Evolutionary conservation across 2,329 filamentous ascomycete genomes (phyloP).

Genomic region (Claviceps purpurea): DNA sequence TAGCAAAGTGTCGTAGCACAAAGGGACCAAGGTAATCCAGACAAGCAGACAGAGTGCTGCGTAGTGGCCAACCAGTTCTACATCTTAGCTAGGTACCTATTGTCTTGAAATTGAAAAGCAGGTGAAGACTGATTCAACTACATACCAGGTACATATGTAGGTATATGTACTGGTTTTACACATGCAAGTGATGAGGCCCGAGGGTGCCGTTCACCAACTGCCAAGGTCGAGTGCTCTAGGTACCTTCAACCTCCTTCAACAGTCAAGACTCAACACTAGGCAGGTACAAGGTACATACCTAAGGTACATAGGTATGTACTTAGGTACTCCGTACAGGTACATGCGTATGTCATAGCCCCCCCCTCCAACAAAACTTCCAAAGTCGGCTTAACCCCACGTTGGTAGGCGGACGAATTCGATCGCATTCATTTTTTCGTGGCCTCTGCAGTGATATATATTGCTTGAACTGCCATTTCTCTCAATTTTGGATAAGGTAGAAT

Average conservation of each 20-base stretch:
- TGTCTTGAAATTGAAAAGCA: background rate
- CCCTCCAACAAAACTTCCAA: slow-evolving; percentile 1
- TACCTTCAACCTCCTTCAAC: too few species aligned
- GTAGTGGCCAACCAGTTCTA: background rate
- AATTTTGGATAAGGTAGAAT: background rate
- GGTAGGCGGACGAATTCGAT: background rate
- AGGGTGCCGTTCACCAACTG: too few species aligned
- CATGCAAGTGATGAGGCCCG: too few species aligned
- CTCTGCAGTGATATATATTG: background rate
- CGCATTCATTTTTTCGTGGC: background rate
- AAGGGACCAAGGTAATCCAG: background rate
- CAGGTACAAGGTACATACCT: too few species aligned
- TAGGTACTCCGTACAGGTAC: background rate
- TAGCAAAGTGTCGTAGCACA: background rate
- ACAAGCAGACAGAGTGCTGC: background rate
- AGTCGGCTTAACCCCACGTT: background rate
- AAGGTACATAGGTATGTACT: background rate
- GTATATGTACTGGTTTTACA: too few species aligned
- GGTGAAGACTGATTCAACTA: too few species aligned
- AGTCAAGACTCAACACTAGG: too few species aligned
- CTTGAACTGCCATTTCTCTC: background rate
- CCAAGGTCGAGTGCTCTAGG: too few species aligned
- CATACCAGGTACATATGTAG: too few species aligned
- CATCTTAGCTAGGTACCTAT: background rate
- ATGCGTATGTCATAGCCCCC: background rate